Evolutionary conservation across 2,329 filamentous ascomycete genomes (phyloP), one percentile per base, ranked within the genome.

Genomic region (Botryosphaeria agaves): DNA sequence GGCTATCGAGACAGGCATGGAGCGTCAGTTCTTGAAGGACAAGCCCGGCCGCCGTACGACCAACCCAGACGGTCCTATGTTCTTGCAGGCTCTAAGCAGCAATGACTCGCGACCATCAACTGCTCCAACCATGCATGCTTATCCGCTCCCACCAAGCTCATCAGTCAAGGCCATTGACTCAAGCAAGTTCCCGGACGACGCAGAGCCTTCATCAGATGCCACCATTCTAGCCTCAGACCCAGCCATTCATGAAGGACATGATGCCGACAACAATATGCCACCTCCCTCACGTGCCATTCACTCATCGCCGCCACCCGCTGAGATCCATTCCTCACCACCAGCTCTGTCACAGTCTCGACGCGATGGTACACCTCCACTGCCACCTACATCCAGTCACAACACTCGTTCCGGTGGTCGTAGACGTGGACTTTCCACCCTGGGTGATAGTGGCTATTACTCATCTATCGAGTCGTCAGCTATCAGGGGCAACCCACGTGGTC

Each of bases 371-470:
- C 82, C 87, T 12, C 82, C 84, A 18, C 75, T 78, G 15, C 64
- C 68, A 29, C 66, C 66, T 23, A 66, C 68, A 33, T 64, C 71
- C 28, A 59, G 65, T 21, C 58, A 65, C 23, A 75, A 75, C 14
- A 79, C 79, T n/a, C 66, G 66, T 26, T 63, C 58, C 18, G 72
- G 72, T 30, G 69, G 73, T 23, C 74, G 76, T 40, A 82, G 81
- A 56, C 76, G 79, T 40, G 87, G 83, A 51, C 72, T 79, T 44
- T 69, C 70, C 18, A 76, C 78, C 8, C 76, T 91, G 61, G 82
- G 80, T 45, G 89, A 98, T 53, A 95, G 87, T 49, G 89, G 89
- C 24, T 98, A 95, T 54, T 93, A 92, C 49, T 95, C 89, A 2
- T 94, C 85, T 0, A 66, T 95, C 12, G 85, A 94, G 43, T 95